These are phyloP conservation scores for Trypanosoma congolense DNA, from an alignment of 208 protist species.

Conservation along the genomic window DNA sequence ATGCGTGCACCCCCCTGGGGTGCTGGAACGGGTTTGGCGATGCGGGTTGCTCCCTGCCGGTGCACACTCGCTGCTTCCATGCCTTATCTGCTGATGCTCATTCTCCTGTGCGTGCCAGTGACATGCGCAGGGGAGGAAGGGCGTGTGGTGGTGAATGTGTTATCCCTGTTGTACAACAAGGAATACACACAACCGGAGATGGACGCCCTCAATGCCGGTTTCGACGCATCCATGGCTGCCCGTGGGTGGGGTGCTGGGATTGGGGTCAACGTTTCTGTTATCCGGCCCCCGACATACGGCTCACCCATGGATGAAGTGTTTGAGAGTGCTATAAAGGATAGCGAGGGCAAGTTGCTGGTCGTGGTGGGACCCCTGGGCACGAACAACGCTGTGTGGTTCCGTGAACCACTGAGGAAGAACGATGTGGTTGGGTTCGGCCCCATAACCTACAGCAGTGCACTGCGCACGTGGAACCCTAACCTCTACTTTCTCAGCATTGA, in stretches of 20 bases:
- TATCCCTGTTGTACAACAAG: too few species aligned
- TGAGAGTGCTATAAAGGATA: background rate
- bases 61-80: too few species aligned
- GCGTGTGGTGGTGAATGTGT: too few species aligned
- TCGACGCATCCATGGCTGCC: background rate
- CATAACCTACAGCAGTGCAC: conserved; percentile 21
- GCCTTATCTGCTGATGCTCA: too few species aligned
- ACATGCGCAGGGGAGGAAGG: too few species aligned
- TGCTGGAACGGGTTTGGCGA: too few species aligned
- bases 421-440: conserved; percentile 26
- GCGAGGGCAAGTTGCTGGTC: background rate
- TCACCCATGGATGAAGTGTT: background rate
- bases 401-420: conserved; percentile 11
- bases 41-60: too few species aligned
- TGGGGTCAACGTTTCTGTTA: background rate
- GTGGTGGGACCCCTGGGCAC: background rate
- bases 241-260: background rate
- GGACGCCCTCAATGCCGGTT: background rate
- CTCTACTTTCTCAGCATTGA: conserved; percentile 32
- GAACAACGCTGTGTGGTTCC: background rate
- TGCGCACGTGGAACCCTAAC: conserved; percentile 24
- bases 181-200: background rate
- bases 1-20: too few species aligned
- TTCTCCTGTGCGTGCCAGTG: too few species aligned
- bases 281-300: background rate